Percentiles rank a stretch among this genome's conserved stretches.
phyloP scores from a whole-genome alignment of 768 basidiomycete species.

The Pleurotus djamor region DNA sequence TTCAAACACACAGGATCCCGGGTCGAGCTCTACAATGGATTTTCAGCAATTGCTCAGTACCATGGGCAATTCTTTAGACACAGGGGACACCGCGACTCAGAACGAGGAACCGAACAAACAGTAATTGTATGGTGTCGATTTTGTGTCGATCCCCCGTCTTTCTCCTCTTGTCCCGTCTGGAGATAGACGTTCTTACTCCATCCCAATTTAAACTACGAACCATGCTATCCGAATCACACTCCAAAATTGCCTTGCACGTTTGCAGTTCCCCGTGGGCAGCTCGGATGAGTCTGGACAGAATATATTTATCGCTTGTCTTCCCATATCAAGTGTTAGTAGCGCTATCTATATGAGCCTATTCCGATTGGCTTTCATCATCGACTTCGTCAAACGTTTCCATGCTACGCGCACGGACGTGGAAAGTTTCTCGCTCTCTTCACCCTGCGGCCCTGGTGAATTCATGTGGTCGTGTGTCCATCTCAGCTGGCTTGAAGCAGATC shows the following conservation, averaged over 20 bases:
- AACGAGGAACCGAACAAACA: conserved; percentile 5
- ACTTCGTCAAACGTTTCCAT: background rate
- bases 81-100: conserved; percentile 26
- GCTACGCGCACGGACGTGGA: background rate
- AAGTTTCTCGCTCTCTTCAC: background rate
- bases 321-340: too few relatives aligned
- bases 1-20: conserved; percentile 28
- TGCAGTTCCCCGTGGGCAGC: background rate
- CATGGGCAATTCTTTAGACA: conserved; percentile 53
- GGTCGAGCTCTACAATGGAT: conserved; percentile 41
- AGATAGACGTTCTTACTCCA: too few relatives aligned
- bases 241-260: background rate
- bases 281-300: too few relatives aligned
- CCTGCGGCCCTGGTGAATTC: background rate
- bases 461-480: background rate
- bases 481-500: background rate
- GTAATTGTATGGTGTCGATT: background rate
- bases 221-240: background rate
- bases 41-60: conserved; percentile 13
- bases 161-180: too few relatives aligned
- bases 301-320: too few relatives aligned
- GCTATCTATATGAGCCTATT: too few relatives aligned
- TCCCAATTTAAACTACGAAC: too few relatives aligned
- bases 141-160: too few relatives aligned
- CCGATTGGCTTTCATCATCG: too few relatives aligned